Conservation (phyloP, 2,329 filamentous ascomycete genomes). For the Fusarium caatingaense region DNA sequence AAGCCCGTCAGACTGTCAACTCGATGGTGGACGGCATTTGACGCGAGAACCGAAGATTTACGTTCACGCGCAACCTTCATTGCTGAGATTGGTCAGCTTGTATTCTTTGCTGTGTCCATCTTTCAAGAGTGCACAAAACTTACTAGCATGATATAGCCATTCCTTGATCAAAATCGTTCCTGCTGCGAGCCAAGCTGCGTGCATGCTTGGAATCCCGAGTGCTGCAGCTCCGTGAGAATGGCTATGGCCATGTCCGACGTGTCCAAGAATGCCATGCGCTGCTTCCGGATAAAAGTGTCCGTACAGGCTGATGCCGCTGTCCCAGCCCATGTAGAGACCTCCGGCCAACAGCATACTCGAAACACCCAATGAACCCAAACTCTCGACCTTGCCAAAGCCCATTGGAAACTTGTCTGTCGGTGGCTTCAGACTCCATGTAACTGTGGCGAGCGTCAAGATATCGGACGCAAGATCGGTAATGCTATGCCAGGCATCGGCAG, state of each 20-base stretch:
- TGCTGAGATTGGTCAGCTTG: constrained; percentile 62
- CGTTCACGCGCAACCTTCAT: constrained; percentile 96
- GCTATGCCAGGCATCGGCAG: constrained; percentile 95
- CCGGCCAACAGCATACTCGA: constrained; percentile 90
- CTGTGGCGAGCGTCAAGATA: constrained; percentile 91
- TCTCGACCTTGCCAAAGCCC: constrained; percentile 98
- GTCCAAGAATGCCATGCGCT: constrained; percentile 70
- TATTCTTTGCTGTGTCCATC: neutral
- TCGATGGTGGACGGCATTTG: constrained; percentile 95
- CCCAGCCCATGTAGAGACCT: constrained; percentile 91
- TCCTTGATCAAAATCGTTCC: constrained; percentile 94
- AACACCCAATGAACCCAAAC: constrained; percentile 90
- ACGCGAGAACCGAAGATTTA: constrained; percentile 94
- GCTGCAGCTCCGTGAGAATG: constrained; percentile 65
- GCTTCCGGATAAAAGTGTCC: constrained; percentile 79
- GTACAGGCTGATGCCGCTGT: constrained; percentile 74
- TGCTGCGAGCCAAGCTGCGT: constrained; percentile 93
- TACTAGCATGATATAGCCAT: constrained; percentile 96
- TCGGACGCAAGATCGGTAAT: constrained; percentile 96
- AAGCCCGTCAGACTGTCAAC: constrained; percentile 96
- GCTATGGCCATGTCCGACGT: constrained; percentile 72
- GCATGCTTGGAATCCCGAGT: constrained; percentile 78
- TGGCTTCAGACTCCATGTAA: constrained; percentile 90
- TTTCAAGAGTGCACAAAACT: constrained; percentile 53
- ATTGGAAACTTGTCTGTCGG: constrained; percentile 86